These are phyloP conservation scores for Gremmenia infestans DNA, from an alignment of 2,329 filamentous ascomycete species.

Conservation along the genomic window DNA sequence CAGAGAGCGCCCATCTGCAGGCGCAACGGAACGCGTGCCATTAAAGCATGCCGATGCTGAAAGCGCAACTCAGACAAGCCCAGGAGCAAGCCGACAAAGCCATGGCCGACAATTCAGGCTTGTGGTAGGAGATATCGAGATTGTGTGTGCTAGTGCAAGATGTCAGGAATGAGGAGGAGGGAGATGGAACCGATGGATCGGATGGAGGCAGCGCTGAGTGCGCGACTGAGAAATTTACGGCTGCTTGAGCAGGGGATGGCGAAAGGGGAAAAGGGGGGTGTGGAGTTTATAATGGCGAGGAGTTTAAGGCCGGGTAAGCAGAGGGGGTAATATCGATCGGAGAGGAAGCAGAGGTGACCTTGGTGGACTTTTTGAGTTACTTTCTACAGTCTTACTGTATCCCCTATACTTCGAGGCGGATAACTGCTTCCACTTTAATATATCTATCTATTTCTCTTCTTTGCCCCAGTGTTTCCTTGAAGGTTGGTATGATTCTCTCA, in stretches of 20 bases:
- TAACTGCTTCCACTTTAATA: no score
- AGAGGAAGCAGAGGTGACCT: background rate
- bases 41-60: background rate
- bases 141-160: background rate
- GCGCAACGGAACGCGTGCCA: background rate
- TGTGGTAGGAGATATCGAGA: background rate
- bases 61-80: background rate
- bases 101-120: background rate
- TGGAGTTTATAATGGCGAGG: background rate
- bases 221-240: background rate
- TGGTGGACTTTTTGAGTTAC: no score
- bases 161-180: background rate
- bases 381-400: no score
- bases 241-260: background rate
- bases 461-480: no score
- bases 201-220: background rate
- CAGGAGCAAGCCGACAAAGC: background rate
- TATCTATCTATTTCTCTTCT: no score
- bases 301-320: background rate
- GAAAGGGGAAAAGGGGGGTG: background rate
- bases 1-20: background rate
- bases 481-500: no score
- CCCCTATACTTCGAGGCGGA: no score
- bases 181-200: background rate
- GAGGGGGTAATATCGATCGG: background rate